A percentile compares a stretch with the other conserved stretches of the same genome.
Evolutionary conservation across 139 green algal species (phyloP).

Genomic region (Coccomyxa sp.): DNA sequence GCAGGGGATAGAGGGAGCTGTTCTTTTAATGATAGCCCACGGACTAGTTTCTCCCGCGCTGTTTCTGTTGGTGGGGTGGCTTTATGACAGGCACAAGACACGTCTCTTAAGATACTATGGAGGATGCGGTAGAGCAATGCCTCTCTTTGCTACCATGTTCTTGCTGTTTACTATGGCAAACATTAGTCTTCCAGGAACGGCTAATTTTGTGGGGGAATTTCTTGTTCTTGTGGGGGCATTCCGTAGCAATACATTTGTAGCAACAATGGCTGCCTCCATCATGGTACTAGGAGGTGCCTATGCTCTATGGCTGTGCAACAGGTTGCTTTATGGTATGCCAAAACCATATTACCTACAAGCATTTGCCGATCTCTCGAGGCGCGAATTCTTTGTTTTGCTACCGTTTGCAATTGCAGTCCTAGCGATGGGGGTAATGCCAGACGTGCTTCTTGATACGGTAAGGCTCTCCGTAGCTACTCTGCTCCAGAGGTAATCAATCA

Average conservation of each 20-base stretch:
- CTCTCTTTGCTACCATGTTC: constrained; percentile 62
- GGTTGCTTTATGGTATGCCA: constrained; percentile 37
- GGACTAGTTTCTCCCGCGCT: constrained; percentile 59
- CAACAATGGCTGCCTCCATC: constrained; percentile 35
- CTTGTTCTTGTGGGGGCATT: constrained; percentile 44
- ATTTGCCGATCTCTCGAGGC: constrained; percentile 41
- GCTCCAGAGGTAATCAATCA: constrained; percentile 22
- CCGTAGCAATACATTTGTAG: constrained; percentile 45
- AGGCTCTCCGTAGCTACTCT: constrained; percentile 38
- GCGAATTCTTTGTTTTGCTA: constrained; percentile 47
- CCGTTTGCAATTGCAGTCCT: constrained; percentile 42
- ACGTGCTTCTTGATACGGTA: constrained; percentile 43
- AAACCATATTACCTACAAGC: constrained; percentile 41
- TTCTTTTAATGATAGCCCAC: constrained; percentile 64
- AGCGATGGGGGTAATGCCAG: constrained; percentile 47
- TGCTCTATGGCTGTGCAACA: constrained; percentile 48
- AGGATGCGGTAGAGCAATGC: constrained; percentile 50
- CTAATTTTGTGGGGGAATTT: constrained; percentile 66
- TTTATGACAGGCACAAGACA: constrained; percentile 68
- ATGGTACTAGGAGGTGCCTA: constrained; percentile 45
- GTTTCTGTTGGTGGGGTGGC: constrained; percentile 55
- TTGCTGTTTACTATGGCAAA: constrained; percentile 65
- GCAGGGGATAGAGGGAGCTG: constrained; percentile 54
- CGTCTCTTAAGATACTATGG: constrained; percentile 58
- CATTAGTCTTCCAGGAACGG: constrained; percentile 59